phyloP scores from a whole-genome alignment of 129 eudicot genomes.

The Flaveria brownii region DNA sequence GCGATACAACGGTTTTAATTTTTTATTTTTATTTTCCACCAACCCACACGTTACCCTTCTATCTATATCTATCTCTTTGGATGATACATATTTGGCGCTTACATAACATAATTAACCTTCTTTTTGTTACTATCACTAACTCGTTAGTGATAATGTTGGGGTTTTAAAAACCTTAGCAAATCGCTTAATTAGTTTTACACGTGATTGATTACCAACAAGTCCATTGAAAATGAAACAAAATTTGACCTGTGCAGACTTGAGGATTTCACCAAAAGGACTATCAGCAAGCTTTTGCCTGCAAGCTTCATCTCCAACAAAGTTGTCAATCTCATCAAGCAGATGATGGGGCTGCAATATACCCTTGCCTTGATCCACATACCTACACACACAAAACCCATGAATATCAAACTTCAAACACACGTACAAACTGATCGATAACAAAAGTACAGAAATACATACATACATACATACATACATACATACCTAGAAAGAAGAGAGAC shows the following conservation, averaged over 20 bases:
- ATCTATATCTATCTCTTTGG: too few species aligned
- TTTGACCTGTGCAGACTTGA: slow-evolving; percentile 76
- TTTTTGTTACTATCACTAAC: too few species aligned
- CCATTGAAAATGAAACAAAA: too few species aligned
- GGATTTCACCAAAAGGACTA: slow-evolving; percentile 72
- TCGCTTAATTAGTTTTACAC: too few species aligned
- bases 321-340: slow-evolving; percentile 81
- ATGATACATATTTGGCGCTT: too few species aligned
- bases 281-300: slow-evolving; percentile 51
- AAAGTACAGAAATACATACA: slow-evolving; percentile 7
- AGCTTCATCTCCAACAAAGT: slow-evolving; percentile 37
- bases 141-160: too few species aligned
- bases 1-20: too few species aligned
- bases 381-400: slow-evolving; percentile 12
- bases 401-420: neutral
- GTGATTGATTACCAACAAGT: too few species aligned
- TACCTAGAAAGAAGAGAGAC: slow-evolving; percentile 88
- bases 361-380: slow-evolving; percentile 97
- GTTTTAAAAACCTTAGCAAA: too few species aligned
- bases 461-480: slow-evolving; percentile 28
- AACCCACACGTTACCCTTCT: too few species aligned
- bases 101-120: too few species aligned
- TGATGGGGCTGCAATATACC: slow-evolving; percentile 84
- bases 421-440: neutral
- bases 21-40: too few species aligned